Conservation (phyloP, 192 early-diverging fungal genomes). For the Rhizoclosmatium sp. region DNA sequence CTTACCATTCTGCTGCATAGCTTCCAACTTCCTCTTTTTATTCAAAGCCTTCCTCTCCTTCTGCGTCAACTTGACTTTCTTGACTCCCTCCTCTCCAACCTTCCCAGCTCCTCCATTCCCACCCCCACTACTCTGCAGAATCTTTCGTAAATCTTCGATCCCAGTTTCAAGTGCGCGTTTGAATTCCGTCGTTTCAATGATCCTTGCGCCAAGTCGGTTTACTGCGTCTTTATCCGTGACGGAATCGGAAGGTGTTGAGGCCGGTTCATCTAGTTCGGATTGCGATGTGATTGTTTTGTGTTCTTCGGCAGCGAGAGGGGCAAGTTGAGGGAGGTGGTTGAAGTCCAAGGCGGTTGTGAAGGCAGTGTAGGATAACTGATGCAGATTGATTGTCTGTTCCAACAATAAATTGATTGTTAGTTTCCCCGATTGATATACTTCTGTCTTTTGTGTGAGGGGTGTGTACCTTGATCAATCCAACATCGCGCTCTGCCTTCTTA, state of each 20-base stretch:
- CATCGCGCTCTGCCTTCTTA: conserved; percentile 40
- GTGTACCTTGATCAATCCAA: conserved; percentile 42
- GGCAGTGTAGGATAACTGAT: neutral
- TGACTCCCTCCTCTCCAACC: neutral
- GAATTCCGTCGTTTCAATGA: neutral
- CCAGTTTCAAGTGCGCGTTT: neutral
- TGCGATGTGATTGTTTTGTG: neutral
- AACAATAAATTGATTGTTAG: neutral
- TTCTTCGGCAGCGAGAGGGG: neutral
- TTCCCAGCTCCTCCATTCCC: neutral
- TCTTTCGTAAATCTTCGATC: neutral
- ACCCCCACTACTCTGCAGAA: neutral
- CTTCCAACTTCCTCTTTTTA: conserved; percentile 13
- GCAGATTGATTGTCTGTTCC: neutral
- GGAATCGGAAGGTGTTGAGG: neutral
- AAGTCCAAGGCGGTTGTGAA: neutral
- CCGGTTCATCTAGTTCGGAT: neutral
- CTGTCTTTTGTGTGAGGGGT: neutral
- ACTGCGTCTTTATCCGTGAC: neutral
- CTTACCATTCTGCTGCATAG: neutral
- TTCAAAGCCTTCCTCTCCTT: conserved; percentile 21
- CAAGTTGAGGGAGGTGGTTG: neutral
- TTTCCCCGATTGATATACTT: neutral
- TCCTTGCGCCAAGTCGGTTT: neutral
- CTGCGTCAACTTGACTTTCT: conserved; percentile 6